A percentile compares a stretch with the other conserved stretches of the same genome.
Conservation (phyloP, 352 stramenopile species). For the Plasmopara viticola region DNA sequence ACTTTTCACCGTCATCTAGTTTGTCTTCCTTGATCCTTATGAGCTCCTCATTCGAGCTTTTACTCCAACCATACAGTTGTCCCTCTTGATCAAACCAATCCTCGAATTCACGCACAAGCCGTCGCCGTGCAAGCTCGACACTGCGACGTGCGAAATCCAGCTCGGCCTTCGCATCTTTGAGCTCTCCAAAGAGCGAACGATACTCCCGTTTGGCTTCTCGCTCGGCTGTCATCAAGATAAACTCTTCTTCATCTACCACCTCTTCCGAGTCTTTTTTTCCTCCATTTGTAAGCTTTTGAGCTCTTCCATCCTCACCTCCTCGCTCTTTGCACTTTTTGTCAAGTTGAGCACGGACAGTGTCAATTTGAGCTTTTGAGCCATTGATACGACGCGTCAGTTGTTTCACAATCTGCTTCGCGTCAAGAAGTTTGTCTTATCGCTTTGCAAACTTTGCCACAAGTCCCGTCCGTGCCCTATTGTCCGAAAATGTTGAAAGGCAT, state of each 20-base stretch:
- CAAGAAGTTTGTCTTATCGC: constrained; percentile 10
- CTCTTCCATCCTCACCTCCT: neutral
- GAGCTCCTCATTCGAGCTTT: no score
- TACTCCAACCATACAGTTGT: no score
- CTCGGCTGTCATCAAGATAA: constrained; percentile 78
- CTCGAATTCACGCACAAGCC: no score
- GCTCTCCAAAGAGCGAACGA: constrained; percentile 70
- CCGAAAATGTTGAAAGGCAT: no score
- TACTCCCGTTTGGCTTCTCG: constrained; percentile 85
- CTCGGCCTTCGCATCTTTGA: constrained; percentile 73
- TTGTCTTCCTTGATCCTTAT: no score
- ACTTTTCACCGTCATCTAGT: no score
- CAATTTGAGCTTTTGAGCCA: constrained; percentile 68
- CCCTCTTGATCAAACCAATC: no score
- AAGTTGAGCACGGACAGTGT: constrained; percentile 47
- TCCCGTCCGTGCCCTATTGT: no score
- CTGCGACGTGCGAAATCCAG: constrained; percentile 34
- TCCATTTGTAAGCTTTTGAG: no score
- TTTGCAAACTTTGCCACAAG: no score
- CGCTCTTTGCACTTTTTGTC: constrained; percentile 56
- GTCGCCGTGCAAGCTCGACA: no score
- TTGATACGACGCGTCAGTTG: constrained; percentile 74
- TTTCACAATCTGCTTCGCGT: constrained; percentile 65
- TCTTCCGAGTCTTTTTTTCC: constrained; percentile 44
- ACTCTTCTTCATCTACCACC: constrained; percentile 91